Conservation (phyloP, 192 early-diverging fungal genomes). For the Rhizophlyctis rosea region DNA sequence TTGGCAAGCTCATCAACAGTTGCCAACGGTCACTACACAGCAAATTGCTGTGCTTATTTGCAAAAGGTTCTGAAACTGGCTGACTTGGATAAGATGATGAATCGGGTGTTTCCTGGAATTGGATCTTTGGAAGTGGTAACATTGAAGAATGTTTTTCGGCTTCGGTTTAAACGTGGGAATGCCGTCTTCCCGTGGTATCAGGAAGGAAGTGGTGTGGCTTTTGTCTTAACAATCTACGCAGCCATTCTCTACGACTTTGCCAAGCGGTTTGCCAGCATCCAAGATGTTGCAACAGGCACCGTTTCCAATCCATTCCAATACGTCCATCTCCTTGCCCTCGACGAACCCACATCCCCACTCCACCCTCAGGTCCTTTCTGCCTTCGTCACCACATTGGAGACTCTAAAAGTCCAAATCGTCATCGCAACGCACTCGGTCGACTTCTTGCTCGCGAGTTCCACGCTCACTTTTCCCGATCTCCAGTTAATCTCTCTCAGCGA, state of each 20-base stretch:
- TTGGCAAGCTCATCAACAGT: neutral
- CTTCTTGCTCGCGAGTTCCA: neutral
- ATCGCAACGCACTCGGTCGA: neutral
- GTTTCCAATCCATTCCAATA: neutral
- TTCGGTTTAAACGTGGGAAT: neutral
- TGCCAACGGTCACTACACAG: neutral
- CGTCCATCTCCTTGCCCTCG: neutral
- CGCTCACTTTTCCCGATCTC: neutral
- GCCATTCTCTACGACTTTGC: constrained; percentile 9
- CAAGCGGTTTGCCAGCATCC: neutral
- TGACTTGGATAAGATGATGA: neutral
- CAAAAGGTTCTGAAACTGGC: neutral
- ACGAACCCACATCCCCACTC: neutral
- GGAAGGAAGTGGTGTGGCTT: constrained; percentile 13
- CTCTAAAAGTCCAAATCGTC: neutral
- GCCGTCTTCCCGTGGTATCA: neutral
- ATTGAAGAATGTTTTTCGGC: neutral
- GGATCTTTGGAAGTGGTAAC: neutral
- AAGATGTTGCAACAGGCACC: too few relatives aligned
- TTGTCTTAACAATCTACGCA: neutral
- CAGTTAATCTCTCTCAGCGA: too few relatives aligned
- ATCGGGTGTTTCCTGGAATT: neutral
- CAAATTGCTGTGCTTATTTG: neutral
- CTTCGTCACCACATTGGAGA: neutral
- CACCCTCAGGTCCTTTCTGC: neutral